Evolutionary conservation across 2,329 filamentous ascomycete species (phyloP), one percentile per base, ranked within the genome.

Genomic region (Arthroderma sp.): DNA sequence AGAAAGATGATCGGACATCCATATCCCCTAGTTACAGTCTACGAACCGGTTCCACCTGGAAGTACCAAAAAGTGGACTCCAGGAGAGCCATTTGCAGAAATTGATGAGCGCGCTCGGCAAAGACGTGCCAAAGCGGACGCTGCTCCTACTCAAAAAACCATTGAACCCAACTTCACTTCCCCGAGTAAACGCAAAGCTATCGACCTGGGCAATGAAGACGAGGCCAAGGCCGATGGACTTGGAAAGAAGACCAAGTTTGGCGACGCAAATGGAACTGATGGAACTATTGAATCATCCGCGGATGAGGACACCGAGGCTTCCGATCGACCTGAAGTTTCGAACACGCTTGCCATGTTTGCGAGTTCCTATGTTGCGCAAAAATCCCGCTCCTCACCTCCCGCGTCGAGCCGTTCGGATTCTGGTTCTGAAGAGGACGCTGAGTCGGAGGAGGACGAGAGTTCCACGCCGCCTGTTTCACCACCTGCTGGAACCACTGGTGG

Each of bases 1-100:
- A 53, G 58, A 30, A 51, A 55, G n/a, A 49, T 52, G 31, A 56
- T 59, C 38, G 58, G 57, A 6, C 50, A 48, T 43, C 53, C 56
- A 7, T 46, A 55, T 33, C 51, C 50, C 4, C 32, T 58, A n/a
- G 53, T 51, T 38, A 43, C 44, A 22, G 22, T 42, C 4, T 48
- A 44, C 33, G 42, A 34, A 9, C 40, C 44, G n/a, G 28, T 44
- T 32, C 42, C 47, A 15, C 33, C 27, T 27, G 44, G 47, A 27
- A 42, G 33, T 39, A 45, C 40, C 10, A 39, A n/a, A 38, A 40
- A 28, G 6, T 48, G 38, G 32, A 43, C 11, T 7, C 33, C 38
- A 28, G 38, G 36, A 29, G 15, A 41, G 4, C 40, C 40, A 22
- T 43, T 43, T 32, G 31, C 40, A 1, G 31, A 36, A 8, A 29